Evolutionary conservation across 768 basidiomycete genomes (phyloP), one percentile per base, ranked within the genome.

Genomic region (Russula sp.): DNA sequence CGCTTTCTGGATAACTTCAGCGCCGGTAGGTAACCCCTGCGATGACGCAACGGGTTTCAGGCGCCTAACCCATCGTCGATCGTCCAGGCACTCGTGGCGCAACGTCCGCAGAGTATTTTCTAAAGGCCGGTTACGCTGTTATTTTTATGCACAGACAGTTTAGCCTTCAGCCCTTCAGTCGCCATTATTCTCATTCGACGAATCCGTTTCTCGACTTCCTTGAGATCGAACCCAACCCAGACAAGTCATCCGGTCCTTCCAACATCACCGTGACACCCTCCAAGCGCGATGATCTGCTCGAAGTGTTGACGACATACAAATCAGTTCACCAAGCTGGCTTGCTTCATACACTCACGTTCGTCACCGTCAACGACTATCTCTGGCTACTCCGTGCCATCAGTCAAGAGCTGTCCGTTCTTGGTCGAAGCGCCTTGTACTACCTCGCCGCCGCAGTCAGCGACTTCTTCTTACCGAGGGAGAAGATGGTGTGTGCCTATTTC

Each of bases 1-100:
- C 91, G 97, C 55, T 99, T 98, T 74, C 80, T 99, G 34, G 96
- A 98, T 73, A 98, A 99, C 78, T 98, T 98, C 76, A 97, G 94
- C 75, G 96, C 97, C 63, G 94, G 94, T 90, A 52, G 64, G 87
- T 71, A 39, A 2, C 18, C 20, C 31, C 18, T 34, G 16, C 31
- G 49, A 22, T 42, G 44, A 20, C 45, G 52, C 31, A 22, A 48
- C 45, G 27, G 45, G 10, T 58, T 63, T 55, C 62, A 44, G 58
- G 8, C 14, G 11, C 47, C 55, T 61, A 49, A 64, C 60, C 34
- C 48, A n/a, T 51, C 50, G 57, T 52, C 47, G 59, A 11, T 9
- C 16, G 49, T 22, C 9, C 60, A 91, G 95, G 96, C 57, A 99
- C 97, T 20, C 83, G 97, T 71, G 97, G 97, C 48, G 92, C 97